Percentiles rank a stretch among this genome's conserved stretches.
Conservation (phyloP, 1,139 yeast genomes). For the Kodamaea arcana region DNA sequence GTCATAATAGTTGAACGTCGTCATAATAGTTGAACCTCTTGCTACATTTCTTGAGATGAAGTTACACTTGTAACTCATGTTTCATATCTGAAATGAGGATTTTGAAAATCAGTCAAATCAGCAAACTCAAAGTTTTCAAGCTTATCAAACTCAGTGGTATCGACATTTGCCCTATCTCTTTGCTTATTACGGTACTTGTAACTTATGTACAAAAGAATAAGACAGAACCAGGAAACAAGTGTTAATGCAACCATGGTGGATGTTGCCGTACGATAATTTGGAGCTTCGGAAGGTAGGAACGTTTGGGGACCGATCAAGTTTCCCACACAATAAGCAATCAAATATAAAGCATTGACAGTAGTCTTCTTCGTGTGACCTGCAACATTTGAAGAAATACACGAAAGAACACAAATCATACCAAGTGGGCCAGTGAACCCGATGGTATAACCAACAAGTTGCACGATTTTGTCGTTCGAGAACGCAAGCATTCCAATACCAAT, state of each 20-base stretch:
- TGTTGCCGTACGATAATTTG: slow-evolving; percentile 47
- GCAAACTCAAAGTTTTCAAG: slow-evolving; percentile 51
- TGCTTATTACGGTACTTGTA: slow-evolving; percentile 19
- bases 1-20: too few species aligned
- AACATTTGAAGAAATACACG: slow-evolving; percentile 53
- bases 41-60: too few species aligned
- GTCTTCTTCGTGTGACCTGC: slow-evolving; percentile 71
- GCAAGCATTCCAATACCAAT: slow-evolving; percentile 46
- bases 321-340: slow-evolving; percentile 65
- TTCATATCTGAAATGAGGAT: slow-evolving; percentile 55
- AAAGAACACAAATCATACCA: slow-evolving; percentile 45
- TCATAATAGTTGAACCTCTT: too few species aligned
- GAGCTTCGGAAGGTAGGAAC: slow-evolving; percentile 51
- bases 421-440: slow-evolving; percentile 26
- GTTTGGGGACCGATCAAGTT: slow-evolving; percentile 72
- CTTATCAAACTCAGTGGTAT: slow-evolving; percentile 14
- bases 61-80: too few species aligned
- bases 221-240: slow-evolving; percentile 23
- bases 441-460: slow-evolving; percentile 11
- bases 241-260: slow-evolving; percentile 43
- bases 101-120: slow-evolving; percentile 65
- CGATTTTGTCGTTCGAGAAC: slow-evolving; percentile 25
- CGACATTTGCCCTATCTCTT: slow-evolving; percentile 28
- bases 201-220: slow-evolving; percentile 25
- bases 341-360: slow-evolving; percentile 54